Conservation (phyloP, 2,329 filamentous ascomycete species). For the Aspergillus versicolor region DNA sequence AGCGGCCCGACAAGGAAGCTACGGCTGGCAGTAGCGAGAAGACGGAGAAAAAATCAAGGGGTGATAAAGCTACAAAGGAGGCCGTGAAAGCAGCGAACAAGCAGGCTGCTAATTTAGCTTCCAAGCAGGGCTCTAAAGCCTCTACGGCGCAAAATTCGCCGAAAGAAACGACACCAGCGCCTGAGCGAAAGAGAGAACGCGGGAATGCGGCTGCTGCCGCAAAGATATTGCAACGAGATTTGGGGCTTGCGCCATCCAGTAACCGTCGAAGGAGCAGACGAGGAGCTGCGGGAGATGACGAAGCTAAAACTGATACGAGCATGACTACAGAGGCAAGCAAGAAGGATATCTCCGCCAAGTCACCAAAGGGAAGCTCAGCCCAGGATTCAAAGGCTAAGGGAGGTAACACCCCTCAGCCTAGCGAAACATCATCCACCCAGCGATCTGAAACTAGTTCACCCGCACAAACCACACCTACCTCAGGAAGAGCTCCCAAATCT, state of each 20-base stretch:
- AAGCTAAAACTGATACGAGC: conserved; percentile 23
- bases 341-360: conserved; percentile 22
- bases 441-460: conserved; percentile 17
- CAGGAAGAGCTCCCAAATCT: conserved; percentile 24
- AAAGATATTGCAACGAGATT: conserved; percentile 62
- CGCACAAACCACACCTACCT: conserved; percentile 15
- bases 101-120: conserved; percentile 34
- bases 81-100: conserved; percentile 58
- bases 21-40: conserved; percentile 32
- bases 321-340: conserved; percentile 21
- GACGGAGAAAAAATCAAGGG: conserved; percentile 38
- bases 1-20: conserved; percentile 37
- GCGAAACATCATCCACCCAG: conserved; percentile 23
- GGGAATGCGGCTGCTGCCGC: conserved; percentile 54
- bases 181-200: conserved; percentile 54
- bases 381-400: conserved; percentile 18
- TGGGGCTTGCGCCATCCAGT: conserved; percentile 52
- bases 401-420: conserved; percentile 22
- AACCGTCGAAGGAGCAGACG: conserved; percentile 43
- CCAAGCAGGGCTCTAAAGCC: conserved; percentile 25
- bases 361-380: conserved; percentile 19
- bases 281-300: conserved; percentile 24
- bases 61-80: conserved; percentile 63
- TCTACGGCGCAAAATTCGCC: conserved; percentile 15
- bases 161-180: conserved; percentile 40